Evolutionary conservation across 805 yeast species (phyloP).

Genomic region (Teunomyces tritomae): DNA sequence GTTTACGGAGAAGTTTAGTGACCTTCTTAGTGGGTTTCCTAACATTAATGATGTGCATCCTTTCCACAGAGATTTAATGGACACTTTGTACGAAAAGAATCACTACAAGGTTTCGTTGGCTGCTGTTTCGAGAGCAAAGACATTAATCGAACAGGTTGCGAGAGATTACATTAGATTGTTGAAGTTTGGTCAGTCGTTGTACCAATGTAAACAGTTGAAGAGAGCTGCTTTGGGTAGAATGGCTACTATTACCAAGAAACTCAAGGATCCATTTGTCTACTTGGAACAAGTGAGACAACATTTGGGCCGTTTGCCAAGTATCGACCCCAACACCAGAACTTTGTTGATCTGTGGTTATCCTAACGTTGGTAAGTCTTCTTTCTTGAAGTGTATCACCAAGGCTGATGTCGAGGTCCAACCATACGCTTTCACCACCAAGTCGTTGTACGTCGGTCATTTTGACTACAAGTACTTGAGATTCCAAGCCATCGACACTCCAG

Average conservation of each 20-base stretch:
- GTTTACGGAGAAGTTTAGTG: conserved; percentile 87
- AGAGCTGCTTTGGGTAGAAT: conserved; percentile 99
- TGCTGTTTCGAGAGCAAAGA: conserved; percentile 89
- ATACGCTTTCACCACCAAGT: conserved; percentile 97
- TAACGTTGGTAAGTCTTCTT: conserved; percentile 97
- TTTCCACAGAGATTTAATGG: conserved; percentile 96
- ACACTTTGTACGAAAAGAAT: conserved; percentile 95
- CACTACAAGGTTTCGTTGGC: conserved; percentile 97
- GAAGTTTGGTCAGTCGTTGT: conserved; percentile 95
- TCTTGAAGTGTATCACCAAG: conserved; percentile 87
- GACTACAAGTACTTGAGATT: conserved; percentile 96
- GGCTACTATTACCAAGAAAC: conserved; percentile 96
- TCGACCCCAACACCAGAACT: conserved; percentile 98
- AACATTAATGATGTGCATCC: conserved; percentile 97
- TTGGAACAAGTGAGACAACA: conserved; percentile 99
- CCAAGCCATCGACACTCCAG: conserved; percentile 99
- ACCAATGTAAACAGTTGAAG: conserved; percentile 98
- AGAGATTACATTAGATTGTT: conserved; percentile 92
- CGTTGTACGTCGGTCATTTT: conserved; percentile 96
- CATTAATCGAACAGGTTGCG: conserved; percentile 91
- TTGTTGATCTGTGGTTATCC: conserved; percentile 98
- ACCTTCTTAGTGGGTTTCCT: conserved; percentile 85
- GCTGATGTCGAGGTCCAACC: conserved; percentile 99
- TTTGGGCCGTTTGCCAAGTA: conserved; percentile 95
- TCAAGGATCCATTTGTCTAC: conserved; percentile 90